Base-by-base conservation (phyloP, 768 basidiomycete species). In the Termitomyces sp. region DNA sequence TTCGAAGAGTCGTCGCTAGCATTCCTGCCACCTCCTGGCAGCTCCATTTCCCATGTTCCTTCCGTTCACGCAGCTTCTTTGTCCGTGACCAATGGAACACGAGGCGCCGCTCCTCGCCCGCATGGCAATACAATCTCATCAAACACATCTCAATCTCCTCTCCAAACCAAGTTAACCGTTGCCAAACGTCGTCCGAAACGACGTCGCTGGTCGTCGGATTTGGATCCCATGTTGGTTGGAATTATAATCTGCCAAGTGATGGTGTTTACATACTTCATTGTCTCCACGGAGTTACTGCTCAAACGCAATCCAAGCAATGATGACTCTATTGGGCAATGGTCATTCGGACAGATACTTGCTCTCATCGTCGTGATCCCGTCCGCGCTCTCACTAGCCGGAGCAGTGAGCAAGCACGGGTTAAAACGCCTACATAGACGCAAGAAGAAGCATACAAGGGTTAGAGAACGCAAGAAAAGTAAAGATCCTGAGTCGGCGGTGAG, bases 331-430 rank as follows among this genome's bases (percentile, higher is more conserved):
- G 57, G 53, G 37, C 63, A 70, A 50, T 75, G 74, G 70, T 68
- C 71, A 1, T 78, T 76, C 64, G 75, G 75, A 15, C 75, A 77
- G 65, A 75, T 75, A 45, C 61, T 78, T 17, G 75, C 76, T 1
- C 61, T 78, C 41, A 68, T 75, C 26, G 71, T 75, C 23, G 67
- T 75, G 38, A 64, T 74, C n/a, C 75, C 75, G 2, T 73, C 74
- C 1, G 65, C 70, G 11, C 61, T 75, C 9, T 69, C 74, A 12
- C 64, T 74, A 11, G 53, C 64, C 6, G 63, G 63, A 23, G 74
- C 74, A 3, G 62, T 75, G 31, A 60, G 55, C 21, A 63, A 70
- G 50, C 65, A 72, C 53, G 71, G 73, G 1, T 53, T 73, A 10
- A 64, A 59, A 26, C 71, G 67, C 17, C 62, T 68, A 12, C 66